phyloP scores from a whole-genome alignment of 441 rosid genomes.

The Erodium texanum region DNA sequence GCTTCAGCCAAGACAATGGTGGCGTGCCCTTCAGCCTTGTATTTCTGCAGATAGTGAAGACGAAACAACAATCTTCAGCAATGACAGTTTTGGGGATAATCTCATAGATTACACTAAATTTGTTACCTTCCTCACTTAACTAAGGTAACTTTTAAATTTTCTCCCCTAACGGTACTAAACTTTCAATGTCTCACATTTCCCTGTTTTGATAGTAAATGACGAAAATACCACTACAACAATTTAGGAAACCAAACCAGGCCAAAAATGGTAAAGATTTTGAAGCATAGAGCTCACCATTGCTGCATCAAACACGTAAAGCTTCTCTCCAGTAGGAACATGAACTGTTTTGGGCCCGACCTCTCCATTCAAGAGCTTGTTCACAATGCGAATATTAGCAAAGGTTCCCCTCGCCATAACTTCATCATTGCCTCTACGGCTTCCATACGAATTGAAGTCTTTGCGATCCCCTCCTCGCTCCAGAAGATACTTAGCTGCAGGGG shows the following conservation, averaged over 20 bases:
- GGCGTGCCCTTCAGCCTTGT: constrained; percentile 43
- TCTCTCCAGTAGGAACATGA: constrained; percentile 52
- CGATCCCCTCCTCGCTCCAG: constrained; percentile 38
- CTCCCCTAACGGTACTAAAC: too few species aligned
- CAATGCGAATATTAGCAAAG: constrained; percentile 46
- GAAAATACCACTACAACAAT: too few species aligned
- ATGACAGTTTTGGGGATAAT: too few species aligned
- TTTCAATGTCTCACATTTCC: too few species aligned
- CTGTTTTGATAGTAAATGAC: too few species aligned
- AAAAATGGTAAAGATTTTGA: background rate
- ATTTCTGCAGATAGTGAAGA: constrained; percentile 29
- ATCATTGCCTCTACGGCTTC: constrained; percentile 55
- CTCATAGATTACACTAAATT: too few species aligned
- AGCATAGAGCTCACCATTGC: constrained; percentile 41
- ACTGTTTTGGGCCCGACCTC: constrained; percentile 55
- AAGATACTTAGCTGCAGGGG: constrained; percentile 53
- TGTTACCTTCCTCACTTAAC: too few species aligned
- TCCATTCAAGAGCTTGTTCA: constrained; percentile 48
- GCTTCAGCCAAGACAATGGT: constrained; percentile 52
- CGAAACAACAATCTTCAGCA: background rate
- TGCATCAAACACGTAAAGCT: constrained; percentile 50
- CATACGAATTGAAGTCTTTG: constrained; percentile 54
- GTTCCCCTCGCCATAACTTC: constrained; percentile 58
- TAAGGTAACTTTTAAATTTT: too few species aligned
- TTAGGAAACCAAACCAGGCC: too few species aligned